Percentiles rank a stretch among this genome's conserved stretches.
Conservation (phyloP, 768 basidiomycete species). For the Crassisporium funariophilum region DNA sequence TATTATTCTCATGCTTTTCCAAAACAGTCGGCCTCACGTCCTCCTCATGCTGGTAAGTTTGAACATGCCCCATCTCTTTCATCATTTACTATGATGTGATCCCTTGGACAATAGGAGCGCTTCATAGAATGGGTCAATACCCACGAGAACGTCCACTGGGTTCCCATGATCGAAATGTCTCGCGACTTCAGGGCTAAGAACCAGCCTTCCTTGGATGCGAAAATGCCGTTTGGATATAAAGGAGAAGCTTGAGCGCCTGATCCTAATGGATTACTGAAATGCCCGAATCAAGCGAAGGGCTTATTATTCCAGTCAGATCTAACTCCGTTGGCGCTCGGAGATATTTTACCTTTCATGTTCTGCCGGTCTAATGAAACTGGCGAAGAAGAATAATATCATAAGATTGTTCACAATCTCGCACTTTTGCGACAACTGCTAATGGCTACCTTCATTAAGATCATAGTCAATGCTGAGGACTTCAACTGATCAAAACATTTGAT, state of each 20-base stretch:
- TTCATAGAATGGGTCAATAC: slow-evolving; percentile 78
- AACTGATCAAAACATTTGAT: too few relatives aligned
- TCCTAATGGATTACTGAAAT: not conserved
- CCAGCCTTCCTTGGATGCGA: slow-evolving; percentile 47
- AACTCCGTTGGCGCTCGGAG: too few relatives aligned
- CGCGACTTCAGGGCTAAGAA: slow-evolving; percentile 59
- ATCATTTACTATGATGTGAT: too few relatives aligned
- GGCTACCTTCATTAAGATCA: not conserved
- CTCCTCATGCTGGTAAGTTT: slow-evolving; percentile 64
- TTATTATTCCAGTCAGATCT: too few relatives aligned
- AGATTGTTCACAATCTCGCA: not conserved
- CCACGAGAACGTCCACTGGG: slow-evolving; percentile 71
- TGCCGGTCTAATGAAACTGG: too few relatives aligned
- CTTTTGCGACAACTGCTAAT: not conserved
- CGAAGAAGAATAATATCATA: not conserved
- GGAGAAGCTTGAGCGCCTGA: slow-evolving; percentile 5
- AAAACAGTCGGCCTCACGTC: slow-evolving; percentile 61
- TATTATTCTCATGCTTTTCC: slow-evolving; percentile 4
- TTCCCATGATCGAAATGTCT: slow-evolving; percentile 69
- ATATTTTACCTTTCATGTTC: too few relatives aligned
- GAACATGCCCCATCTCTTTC: not conserved
- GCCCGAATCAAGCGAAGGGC: not conserved
- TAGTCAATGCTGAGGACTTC: not conserved
- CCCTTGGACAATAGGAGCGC: slow-evolving; percentile 56
- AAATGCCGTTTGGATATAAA: slow-evolving; percentile 54